Evolutionary conservation across 108 stramenopile species (phyloP).

Genomic region (Halocafeteria seosinensis): DNA sequence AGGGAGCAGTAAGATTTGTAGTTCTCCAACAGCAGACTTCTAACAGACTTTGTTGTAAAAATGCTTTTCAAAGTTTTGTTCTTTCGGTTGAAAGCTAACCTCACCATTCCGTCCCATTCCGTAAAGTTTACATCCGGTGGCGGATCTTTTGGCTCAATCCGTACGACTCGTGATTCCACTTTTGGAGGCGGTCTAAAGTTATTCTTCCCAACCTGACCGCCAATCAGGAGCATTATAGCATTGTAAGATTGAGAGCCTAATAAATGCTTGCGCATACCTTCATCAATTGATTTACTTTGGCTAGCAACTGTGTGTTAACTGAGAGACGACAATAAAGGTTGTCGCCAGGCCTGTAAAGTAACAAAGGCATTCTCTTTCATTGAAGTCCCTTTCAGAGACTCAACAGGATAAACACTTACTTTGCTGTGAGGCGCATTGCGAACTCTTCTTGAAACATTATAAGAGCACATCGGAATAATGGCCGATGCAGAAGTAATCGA

Average conservation of each 20-base stretch:
- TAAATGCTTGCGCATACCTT: too few species aligned
- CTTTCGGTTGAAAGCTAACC: constrained; percentile 67
- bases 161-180: constrained; percentile 45
- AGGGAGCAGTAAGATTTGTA: constrained; percentile 52
- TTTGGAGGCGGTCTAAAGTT: constrained; percentile 96
- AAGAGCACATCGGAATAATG: constrained; percentile 92
- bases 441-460: constrained; percentile 98
- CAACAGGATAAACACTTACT: too few species aligned
- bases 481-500: constrained; percentile 77
- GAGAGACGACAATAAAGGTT: constrained; percentile 80
- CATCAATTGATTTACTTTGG: constrained; percentile 85
- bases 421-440: constrained; percentile 69
- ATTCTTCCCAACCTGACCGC: too few species aligned
- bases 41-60: constrained; percentile 52
- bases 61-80: constrained; percentile 68
- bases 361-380: too few species aligned
- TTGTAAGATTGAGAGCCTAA: too few species aligned
- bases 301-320: constrained; percentile 92
- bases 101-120: constrained; percentile 97
- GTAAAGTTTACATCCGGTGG: constrained; percentile 89
- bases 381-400: too few species aligned
- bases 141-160: constrained; percentile 82
- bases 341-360: constrained; percentile 83
- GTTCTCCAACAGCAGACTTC: constrained; percentile 72
- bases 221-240: constrained; percentile 6